phyloP scores from a whole-genome alignment of 1,139 yeast genomes.

The Diutina neorugosa region DNA sequence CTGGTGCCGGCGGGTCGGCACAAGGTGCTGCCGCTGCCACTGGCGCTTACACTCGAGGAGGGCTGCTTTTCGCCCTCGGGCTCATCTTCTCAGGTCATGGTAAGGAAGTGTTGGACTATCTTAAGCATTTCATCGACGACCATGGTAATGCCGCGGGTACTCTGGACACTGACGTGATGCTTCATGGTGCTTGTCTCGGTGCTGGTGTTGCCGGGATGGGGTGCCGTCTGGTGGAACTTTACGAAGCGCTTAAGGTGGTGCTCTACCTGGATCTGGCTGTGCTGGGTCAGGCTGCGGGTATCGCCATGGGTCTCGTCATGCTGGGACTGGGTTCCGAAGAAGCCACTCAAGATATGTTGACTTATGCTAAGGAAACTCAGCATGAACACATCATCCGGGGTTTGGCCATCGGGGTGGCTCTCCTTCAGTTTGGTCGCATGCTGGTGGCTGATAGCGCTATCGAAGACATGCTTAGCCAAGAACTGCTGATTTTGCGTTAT shows the following conservation, averaged over 20 bases:
- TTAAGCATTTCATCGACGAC: constrained; percentile 63
- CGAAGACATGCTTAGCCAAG: constrained; percentile 56
- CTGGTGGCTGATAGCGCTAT: constrained; percentile 69
- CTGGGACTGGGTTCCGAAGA: constrained; percentile 77
- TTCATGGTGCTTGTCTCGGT: constrained; percentile 95
- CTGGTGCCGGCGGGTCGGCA: neutral
- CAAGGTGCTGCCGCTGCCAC: constrained; percentile 42
- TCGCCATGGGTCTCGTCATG: constrained; percentile 94
- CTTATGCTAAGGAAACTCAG: constrained; percentile 90
- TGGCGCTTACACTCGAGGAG: constrained; percentile 89
- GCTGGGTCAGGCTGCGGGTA: constrained; percentile 94
- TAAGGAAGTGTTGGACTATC: constrained; percentile 69
- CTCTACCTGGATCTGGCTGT: constrained; percentile 85
- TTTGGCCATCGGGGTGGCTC: constrained; percentile 78
- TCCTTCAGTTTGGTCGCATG: constrained; percentile 78
- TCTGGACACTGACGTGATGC: constrained; percentile 71
- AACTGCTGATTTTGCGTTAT: constrained; percentile 77
- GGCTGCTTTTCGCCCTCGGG: constrained; percentile 88
- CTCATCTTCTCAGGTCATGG: constrained; percentile 96
- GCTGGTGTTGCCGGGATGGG: constrained; percentile 98
- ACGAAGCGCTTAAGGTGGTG: constrained; percentile 76
- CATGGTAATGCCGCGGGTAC: constrained; percentile 55
- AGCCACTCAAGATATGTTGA: constrained; percentile 72
- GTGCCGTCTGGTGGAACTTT: constrained; percentile 58
- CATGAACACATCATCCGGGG: constrained; percentile 94